phyloP scores from a whole-genome alignment of 257 asterid species.

The Ilex aquifolium region DNA sequence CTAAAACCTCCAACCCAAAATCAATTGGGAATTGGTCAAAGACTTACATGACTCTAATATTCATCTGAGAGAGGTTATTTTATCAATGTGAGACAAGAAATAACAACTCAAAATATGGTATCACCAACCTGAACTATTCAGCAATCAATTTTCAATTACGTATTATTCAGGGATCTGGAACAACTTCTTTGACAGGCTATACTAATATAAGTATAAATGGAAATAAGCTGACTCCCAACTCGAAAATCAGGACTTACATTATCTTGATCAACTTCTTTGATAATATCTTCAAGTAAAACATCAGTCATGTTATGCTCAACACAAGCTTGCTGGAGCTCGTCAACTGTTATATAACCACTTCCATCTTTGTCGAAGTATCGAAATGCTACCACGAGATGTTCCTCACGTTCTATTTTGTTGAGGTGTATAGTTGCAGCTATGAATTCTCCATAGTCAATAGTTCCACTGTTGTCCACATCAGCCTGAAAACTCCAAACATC shows the following conservation, averaged over 20 bases:
- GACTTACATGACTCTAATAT: too few relatives aligned
- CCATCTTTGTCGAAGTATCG: constrained; percentile 81
- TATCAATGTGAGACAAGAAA: too few relatives aligned
- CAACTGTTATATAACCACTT: constrained; percentile 83
- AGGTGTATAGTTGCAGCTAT: constrained; percentile 80
- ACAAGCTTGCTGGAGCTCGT: constrained; percentile 92
- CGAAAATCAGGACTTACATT: constrained; percentile 39
- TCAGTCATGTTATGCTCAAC: constrained; percentile 65
- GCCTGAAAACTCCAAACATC: constrained; percentile 41
- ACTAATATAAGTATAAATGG: not conserved
- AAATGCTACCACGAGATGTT: constrained; percentile 76
- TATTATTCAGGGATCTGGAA: too few relatives aligned
- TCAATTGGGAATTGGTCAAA: too few relatives aligned
- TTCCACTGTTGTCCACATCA: constrained; percentile 84
- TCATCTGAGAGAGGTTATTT: too few relatives aligned
- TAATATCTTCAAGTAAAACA: constrained; percentile 60
- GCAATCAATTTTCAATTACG: too few relatives aligned
- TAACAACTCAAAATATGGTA: too few relatives aligned
- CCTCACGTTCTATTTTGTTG: constrained; percentile 79
- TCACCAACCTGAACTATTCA: too few relatives aligned
- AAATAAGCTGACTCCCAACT: not conserved
- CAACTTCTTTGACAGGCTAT: not conserved
- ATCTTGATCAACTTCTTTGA: constrained; percentile 81
- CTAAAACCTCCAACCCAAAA: too few relatives aligned
- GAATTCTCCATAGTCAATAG: constrained; percentile 81